Percentiles rank a stretch among this genome's conserved stretches.
Evolutionary conservation across 2,329 filamentous ascomycete species (phyloP).

Genomic region (Aspergillus spinulosporus): DNA sequence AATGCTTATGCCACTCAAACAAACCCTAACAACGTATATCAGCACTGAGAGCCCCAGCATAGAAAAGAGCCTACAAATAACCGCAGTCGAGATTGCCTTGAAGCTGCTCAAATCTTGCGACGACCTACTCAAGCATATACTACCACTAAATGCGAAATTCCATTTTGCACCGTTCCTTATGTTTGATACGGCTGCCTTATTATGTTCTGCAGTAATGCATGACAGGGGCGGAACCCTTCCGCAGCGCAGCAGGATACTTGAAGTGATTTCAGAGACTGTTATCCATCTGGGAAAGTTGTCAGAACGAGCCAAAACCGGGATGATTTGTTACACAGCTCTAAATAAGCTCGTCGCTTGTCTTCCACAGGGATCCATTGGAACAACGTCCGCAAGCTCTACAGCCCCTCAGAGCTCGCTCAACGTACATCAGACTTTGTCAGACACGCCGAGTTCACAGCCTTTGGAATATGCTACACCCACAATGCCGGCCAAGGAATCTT

Average conservation of each 20-base stretch:
- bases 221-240: conserved; percentile 47
- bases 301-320: conserved; percentile 25
- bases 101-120: conserved; percentile 45
- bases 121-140: conserved; percentile 43
- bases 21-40: conserved; percentile 44
- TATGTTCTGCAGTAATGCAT: conserved; percentile 55
- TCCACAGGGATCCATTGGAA: conserved; percentile 12
- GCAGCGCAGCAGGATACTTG: conserved; percentile 44
- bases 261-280: conserved; percentile 42
- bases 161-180: conserved; percentile 53
- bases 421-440: conserved; percentile 4
- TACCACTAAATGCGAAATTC: conserved; percentile 51
- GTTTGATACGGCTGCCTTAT: conserved; percentile 54
- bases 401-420: conserved; percentile 5
- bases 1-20: conserved; percentile 49
- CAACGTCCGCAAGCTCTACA: neutral
- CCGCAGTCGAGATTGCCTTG: conserved; percentile 49
- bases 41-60: conserved; percentile 27
- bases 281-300: conserved; percentile 33
- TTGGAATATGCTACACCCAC: neutral
- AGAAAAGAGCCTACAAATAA: conserved; percentile 43
- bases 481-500: neutral
- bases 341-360: conserved; percentile 23
- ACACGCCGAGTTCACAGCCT: neutral
- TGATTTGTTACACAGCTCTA: conserved; percentile 28